Evolutionary conservation across 2,329 filamentous ascomycete species (phyloP).

Genomic region (Penicillium sp.): DNA sequence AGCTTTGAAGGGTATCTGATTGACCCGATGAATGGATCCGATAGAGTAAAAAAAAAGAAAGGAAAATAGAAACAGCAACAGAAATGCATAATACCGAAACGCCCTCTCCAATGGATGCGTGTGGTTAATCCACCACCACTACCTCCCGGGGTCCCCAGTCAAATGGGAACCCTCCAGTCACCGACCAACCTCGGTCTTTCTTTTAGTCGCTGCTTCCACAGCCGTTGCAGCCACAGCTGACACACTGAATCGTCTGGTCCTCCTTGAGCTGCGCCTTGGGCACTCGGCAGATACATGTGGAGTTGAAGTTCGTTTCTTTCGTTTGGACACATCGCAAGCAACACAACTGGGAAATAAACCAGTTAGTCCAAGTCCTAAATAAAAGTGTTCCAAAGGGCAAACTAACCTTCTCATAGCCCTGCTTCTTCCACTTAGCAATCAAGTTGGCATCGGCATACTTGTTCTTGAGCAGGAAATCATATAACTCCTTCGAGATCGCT

Average conservation of each 20-base stretch:
- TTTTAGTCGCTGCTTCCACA: slow-evolving; percentile 78
- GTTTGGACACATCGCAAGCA: slow-evolving; percentile 96
- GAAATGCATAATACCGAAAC: slow-evolving; percentile 11
- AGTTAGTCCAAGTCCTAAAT: background rate
- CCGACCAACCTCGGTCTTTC: background rate
- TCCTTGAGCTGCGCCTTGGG: slow-evolving; percentile 90
- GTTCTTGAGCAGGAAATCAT: slow-evolving; percentile 97
- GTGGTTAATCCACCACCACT: background rate
- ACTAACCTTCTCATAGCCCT: slow-evolving; percentile 91
- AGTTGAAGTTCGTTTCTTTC: slow-evolving; percentile 99
- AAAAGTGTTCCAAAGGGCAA: background rate
- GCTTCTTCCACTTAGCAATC: slow-evolving; percentile 99
- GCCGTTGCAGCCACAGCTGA: slow-evolving; percentile 90
- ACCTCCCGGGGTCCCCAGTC: background rate
- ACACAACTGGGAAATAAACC: slow-evolving; percentile 67
- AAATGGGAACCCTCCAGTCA: background rate
- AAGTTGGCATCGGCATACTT: slow-evolving; percentile 91
- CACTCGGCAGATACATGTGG: slow-evolving; percentile 94
- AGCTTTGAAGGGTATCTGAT: slow-evolving; percentile 26
- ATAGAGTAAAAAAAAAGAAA: slow-evolving; percentile 2
- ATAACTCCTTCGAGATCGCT: slow-evolving; percentile 86
- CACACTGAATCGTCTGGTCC: slow-evolving; percentile 85
- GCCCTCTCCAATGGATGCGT: slow-evolving; percentile 13
- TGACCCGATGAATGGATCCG: slow-evolving; percentile 7
- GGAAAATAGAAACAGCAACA: background rate